These are phyloP conservation scores for Galerina marginata DNA, from an alignment of 768 basidiomycete genomes.

Conservation along the genomic window DNA sequence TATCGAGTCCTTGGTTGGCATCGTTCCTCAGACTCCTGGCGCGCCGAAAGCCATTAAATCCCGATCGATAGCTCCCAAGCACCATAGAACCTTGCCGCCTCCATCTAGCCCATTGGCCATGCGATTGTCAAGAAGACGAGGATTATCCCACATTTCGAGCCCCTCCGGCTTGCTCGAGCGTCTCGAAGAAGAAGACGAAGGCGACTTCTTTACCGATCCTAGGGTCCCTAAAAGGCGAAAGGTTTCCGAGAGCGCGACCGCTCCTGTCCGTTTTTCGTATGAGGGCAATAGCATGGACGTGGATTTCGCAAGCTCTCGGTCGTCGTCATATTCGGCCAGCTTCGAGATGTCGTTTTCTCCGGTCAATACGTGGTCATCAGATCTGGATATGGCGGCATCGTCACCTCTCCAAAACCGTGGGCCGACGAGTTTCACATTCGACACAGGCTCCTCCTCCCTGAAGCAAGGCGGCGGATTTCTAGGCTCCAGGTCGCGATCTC, in stretches of 20 bases:
- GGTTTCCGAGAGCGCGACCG: conserved; percentile 10
- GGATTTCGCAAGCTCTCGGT: not conserved
- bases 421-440: not conserved
- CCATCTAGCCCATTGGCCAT: conserved; percentile 43
- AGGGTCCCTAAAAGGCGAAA: conserved; percentile 29
- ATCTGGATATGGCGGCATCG: not conserved
- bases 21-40: conserved; percentile 44
- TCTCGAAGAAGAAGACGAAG: conserved; percentile 32
- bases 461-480: not conserved
- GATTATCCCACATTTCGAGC: conserved; percentile 27
- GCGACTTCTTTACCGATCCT: conserved; percentile 17
- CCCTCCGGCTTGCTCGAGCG: conserved; percentile 27
- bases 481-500: not conserved
- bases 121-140: conserved; percentile 28
- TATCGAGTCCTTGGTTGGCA: conserved; percentile 68
- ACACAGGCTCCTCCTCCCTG: not conserved
- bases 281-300: not conserved
- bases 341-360: not conserved
- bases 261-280: conserved; percentile 14
- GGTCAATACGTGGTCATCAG: not conserved
- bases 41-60: conserved; percentile 40
- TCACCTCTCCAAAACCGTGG: not conserved
- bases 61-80: not conserved
- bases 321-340: not conserved
- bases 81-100: conserved; percentile 26